Evolutionary conservation across 768 basidiomycete species (phyloP), one percentile per base, ranked within the genome.

Genomic region (Suillus brevipes): DNA sequence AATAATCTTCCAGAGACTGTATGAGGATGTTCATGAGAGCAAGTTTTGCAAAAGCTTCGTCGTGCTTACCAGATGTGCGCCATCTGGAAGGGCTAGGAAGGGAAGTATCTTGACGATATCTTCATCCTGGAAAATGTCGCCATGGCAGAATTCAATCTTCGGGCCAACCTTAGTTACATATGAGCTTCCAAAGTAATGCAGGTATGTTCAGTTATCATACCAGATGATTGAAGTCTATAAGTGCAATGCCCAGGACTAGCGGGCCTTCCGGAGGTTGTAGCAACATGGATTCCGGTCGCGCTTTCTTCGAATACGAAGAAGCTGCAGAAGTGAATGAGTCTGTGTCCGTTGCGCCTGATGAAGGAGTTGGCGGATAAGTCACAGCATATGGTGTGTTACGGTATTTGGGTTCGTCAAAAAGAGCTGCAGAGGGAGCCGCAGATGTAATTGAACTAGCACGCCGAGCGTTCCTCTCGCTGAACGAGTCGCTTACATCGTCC

Each of bases 191-290:
- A 70, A 55, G 65, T 34, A 40, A 28, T 40, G 45, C 18, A 49
- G 49, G 59, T 49, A 65, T 49, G 47, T 61, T 58, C n/a, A 38
- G 53, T 25, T 31, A 40, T 76, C 85, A 71, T 74, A 95, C 95
- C 73, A 95, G 78, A 78, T 97, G 95, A 75, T 97, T 95, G 74
- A 97, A 97, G 73, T 97, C 95, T 40, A 97, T 89, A n/a, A 97
- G 79, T 3, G 93, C 94, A 61, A 97, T 89, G 5, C 95, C 95
- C 6, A 96, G 81, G 18, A 97, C 82, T 25, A 95, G 78, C 8
- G 87, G 87, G 10, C 80, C 82, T 14, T 62, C 61, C 0, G 84
- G 81, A 18, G 88, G 81, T 37, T 84, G 82, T n/a, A 92, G 76
- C 10, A 95, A 71, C 74, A 92, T 78, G 5, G 90, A 92, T 72